Evolutionary conservation across 306 rosid species (phyloP).

Genomic region (Inga leiocalycina): DNA sequence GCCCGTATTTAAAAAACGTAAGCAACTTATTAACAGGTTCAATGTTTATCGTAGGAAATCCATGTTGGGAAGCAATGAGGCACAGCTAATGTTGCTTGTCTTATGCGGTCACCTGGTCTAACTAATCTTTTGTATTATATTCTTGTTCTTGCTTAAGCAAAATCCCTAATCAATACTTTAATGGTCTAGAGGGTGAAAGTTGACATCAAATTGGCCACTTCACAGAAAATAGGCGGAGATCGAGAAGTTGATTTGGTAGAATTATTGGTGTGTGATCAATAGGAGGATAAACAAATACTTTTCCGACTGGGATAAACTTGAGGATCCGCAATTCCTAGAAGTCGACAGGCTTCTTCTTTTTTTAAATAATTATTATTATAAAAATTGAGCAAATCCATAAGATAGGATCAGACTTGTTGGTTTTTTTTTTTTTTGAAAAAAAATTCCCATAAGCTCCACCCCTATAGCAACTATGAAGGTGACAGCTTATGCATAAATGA

Average conservation of each 20-base stretch:
- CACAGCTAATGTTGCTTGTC: conserved; percentile 43
- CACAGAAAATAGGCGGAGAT: background rate
- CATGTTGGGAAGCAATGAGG: conserved; percentile 54
- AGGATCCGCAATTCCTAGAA: conserved; percentile 12
- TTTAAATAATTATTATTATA: background rate
- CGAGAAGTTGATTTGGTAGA: conserved; percentile 19
- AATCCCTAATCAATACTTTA: conserved; percentile 12
- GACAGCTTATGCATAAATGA: background rate
- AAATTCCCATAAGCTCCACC: background rate
- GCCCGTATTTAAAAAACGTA: background rate
- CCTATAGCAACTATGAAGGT: background rate
- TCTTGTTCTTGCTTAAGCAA: background rate
- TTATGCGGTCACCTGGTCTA: conserved; percentile 29
- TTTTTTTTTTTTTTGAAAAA: background rate
- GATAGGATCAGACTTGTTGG: background rate
- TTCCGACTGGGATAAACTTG: conserved; percentile 5
- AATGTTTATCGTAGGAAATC: conserved; percentile 32
- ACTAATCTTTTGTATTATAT: conserved; percentile 3
- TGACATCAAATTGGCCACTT: conserved; percentile 27
- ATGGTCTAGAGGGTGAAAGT: background rate
- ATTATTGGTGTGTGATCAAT: conserved; percentile 9
- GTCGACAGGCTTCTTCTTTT: background rate
- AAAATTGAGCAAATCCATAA: conserved; percentile 16
- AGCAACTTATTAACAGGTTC: conserved; percentile 15
- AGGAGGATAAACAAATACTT: background rate